Conservation (phyloP, 2,329 filamentous ascomycete species). For the Fusarium acutatum region DNA sequence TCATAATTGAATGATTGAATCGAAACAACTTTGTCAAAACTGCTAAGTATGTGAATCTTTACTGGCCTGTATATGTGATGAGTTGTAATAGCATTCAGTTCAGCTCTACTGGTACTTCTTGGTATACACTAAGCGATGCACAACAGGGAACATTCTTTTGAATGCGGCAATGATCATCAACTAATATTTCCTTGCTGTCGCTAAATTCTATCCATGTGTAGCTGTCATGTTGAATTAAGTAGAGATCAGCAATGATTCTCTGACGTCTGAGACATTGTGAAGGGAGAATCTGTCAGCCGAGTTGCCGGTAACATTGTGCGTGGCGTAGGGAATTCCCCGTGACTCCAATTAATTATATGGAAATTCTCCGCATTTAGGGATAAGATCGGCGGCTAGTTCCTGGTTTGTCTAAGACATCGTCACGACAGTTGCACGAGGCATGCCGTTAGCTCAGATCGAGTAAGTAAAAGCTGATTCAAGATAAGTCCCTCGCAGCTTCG, state of each 20-base stretch:
- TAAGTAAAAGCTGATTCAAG: background rate
- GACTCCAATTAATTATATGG: background rate
- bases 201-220: background rate
- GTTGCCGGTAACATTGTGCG: background rate
- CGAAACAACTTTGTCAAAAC: rapidly evolving
- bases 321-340: background rate
- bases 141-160: rapidly evolving
- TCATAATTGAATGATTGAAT: background rate
- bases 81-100: background rate
- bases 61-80: too few species aligned
- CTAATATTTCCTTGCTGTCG: background rate
- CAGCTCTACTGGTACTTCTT: background rate
- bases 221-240: background rate
- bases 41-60: rapidly evolving
- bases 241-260: background rate
- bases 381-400: background rate
- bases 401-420: background rate
- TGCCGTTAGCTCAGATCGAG: background rate
- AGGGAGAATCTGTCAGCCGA: background rate
- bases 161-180: background rate
- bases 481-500: background rate
- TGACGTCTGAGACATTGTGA: background rate
- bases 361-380: background rate
- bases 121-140: background rate
- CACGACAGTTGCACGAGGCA: background rate